A percentile compares a stretch with the other conserved stretches of the same genome.
These are phyloP conservation scores for Flaveria robusta DNA, from an alignment of 129 eudicot genomes.

Conservation along the genomic window DNA sequence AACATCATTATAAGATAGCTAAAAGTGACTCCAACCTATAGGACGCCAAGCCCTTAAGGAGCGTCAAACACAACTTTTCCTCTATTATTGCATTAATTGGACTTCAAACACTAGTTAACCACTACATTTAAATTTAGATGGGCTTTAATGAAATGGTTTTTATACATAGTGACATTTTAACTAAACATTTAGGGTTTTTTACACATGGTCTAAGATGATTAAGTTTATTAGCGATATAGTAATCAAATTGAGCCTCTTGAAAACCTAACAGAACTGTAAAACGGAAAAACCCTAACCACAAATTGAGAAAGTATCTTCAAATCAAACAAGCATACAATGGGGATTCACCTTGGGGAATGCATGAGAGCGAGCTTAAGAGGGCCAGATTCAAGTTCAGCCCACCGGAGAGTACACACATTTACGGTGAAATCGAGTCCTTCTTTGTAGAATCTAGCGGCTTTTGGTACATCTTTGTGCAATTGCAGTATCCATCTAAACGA, in stretches of 20 bases:
- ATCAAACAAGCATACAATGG: neutral
- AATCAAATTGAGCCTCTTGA: neutral
- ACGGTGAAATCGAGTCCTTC: conserved; percentile 81
- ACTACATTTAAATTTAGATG: no score
- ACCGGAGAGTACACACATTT: conserved; percentile 84
- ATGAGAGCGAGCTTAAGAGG: conserved; percentile 84
- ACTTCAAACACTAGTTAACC: no score
- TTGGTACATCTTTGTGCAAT: conserved; percentile 90
- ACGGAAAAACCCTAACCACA: conserved; percentile 7
- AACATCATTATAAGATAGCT: no score
- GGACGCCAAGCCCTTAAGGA: no score
- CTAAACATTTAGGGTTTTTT: no score
- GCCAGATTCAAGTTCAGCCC: conserved; percentile 91
- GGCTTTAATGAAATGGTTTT: no score
- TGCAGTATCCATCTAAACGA: conserved; percentile 81
- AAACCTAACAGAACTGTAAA: neutral
- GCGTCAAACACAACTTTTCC: no score
- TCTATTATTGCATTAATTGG: no score
- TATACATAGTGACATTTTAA: no score
- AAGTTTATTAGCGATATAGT: no score
- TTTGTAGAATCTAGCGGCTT: conserved; percentile 80
- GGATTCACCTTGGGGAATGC: conserved; percentile 64
- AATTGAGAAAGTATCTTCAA: neutral
- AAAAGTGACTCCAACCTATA: no score
- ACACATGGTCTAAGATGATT: no score